Conservation (phyloP, 2,329 filamentous ascomycete genomes). For the Karstenula rhodostoma region DNA sequence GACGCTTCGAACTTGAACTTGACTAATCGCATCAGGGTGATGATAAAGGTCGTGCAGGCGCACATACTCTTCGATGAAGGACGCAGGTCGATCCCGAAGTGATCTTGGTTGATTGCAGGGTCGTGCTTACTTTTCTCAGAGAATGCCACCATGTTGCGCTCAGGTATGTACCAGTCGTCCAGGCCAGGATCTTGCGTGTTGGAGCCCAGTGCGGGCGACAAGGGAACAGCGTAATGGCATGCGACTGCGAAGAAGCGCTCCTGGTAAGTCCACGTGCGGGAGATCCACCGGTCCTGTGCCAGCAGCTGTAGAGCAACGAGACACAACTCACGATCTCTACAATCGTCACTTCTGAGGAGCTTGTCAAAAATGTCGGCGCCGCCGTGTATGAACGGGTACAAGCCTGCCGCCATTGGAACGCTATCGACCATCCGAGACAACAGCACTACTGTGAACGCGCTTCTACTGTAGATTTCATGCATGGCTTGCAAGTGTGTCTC, state of each 20-base stretch:
- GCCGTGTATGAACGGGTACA: background rate
- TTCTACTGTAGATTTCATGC: background rate
- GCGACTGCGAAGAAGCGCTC: constrained; percentile 1
- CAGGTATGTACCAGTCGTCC: background rate
- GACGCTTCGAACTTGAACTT: constrained; percentile 1
- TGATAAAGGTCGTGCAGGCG: background rate
- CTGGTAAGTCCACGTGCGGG: constrained; percentile 12
- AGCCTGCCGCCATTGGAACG: background rate
- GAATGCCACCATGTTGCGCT: constrained; percentile 1
- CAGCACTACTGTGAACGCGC: constrained; percentile 8
- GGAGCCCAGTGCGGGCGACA: background rate
- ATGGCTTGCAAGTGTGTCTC: constrained; percentile 1
- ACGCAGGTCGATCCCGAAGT: background rate
- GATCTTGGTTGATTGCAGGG: background rate
- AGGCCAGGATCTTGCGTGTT: background rate
- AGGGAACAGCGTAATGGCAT: constrained; percentile 4
- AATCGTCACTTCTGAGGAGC: background rate
- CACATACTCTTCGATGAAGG: background rate
- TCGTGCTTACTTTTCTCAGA: background rate
- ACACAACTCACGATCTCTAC: background rate
- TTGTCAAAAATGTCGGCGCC: background rate
- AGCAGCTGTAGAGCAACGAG: background rate
- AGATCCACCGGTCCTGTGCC: background rate
- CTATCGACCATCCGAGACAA: constrained; percentile 5
- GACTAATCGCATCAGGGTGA: background rate